phyloP scores from a whole-genome alignment of 1,139 yeast species.

The Nakaseomyces delphensis region DNA sequence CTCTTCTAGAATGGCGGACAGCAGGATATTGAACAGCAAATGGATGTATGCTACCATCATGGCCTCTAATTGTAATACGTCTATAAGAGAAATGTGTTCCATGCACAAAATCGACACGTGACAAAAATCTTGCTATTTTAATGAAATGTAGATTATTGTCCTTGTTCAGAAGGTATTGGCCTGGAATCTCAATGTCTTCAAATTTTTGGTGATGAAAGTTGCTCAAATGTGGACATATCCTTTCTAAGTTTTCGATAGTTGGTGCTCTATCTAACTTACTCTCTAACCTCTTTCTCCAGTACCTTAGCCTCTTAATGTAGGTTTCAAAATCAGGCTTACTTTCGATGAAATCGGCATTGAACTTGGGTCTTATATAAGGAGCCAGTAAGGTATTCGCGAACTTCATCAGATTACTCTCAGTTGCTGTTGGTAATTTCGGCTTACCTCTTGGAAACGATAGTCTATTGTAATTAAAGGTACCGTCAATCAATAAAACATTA shows the following conservation, averaged over 20 bases:
- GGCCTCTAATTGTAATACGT: slow-evolving; percentile 82
- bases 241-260: slow-evolving; percentile 67
- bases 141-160: slow-evolving; percentile 83
- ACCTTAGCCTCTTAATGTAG: slow-evolving; percentile 71
- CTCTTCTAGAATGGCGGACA: slow-evolving; percentile 94
- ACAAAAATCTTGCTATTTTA: slow-evolving; percentile 86
- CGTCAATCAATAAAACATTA: slow-evolving; percentile 87
- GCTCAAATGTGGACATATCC: slow-evolving; percentile 87
- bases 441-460: slow-evolving; percentile 80
- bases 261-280: slow-evolving; percentile 81
- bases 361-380: slow-evolving; percentile 79
- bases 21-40: slow-evolving; percentile 98
- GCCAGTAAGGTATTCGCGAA: slow-evolving; percentile 94
- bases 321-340: slow-evolving; percentile 86
- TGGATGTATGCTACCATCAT: slow-evolving; percentile 84
- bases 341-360: slow-evolving; percentile 82
- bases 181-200: slow-evolving; percentile 96
- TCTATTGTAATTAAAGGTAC: slow-evolving; percentile 79
- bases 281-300: slow-evolving; percentile 90
- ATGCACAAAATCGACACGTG: slow-evolving; percentile 79
- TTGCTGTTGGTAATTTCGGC: slow-evolving; percentile 80
- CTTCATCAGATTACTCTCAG: slow-evolving; percentile 80
- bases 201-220: slow-evolving; percentile 97
- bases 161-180: slow-evolving; percentile 79
- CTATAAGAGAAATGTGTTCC: slow-evolving; percentile 92